Evolutionary conservation across 352 stramenopile species (phyloP).

Genomic region (Globisporangium uncinulatum): DNA sequence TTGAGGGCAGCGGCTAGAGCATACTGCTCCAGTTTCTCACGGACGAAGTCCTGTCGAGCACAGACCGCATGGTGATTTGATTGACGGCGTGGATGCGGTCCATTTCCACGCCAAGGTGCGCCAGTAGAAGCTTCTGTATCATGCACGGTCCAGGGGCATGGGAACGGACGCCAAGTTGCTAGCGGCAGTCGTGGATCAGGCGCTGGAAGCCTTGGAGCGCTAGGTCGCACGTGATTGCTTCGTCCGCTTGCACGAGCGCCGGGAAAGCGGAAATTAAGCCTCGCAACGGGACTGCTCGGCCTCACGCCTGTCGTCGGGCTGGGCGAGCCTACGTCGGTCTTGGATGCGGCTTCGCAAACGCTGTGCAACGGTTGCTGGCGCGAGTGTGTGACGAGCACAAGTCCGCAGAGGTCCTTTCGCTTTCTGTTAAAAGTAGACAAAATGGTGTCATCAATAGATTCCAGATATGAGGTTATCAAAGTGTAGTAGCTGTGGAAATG

Average conservation of each 20-base stretch:
- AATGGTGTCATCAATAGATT: too few relatives aligned
- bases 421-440: too few relatives aligned
- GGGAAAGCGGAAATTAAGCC: slow-evolving; percentile 9
- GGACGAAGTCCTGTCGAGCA: slow-evolving; percentile 12
- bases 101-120: slow-evolving; percentile 16
- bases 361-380: too few relatives aligned
- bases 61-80: slow-evolving; percentile 8
- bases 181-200: slow-evolving; percentile 2
- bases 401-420: too few relatives aligned
- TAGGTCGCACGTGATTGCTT: slow-evolving; percentile 1
- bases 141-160: slow-evolving; percentile 4
- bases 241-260: slow-evolving; percentile 1
- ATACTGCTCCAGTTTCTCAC: slow-evolving; percentile 17
- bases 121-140: slow-evolving; percentile 8
- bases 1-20: slow-evolving; percentile 11
- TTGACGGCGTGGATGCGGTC: slow-evolving; percentile 19
- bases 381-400: too few relatives aligned
- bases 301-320: slow-evolving; percentile 14
- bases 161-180: neutral
- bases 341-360: too few relatives aligned
- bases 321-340: too few relatives aligned
- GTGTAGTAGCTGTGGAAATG: too few relatives aligned
- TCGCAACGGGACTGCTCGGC: slow-evolving; percentile 11
- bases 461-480: too few relatives aligned
- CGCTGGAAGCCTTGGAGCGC: slow-evolving; percentile 2